phyloP scores from a whole-genome alignment of 2,329 filamentous ascomycete species.

The Aspergillus pseudonomiae region DNA sequence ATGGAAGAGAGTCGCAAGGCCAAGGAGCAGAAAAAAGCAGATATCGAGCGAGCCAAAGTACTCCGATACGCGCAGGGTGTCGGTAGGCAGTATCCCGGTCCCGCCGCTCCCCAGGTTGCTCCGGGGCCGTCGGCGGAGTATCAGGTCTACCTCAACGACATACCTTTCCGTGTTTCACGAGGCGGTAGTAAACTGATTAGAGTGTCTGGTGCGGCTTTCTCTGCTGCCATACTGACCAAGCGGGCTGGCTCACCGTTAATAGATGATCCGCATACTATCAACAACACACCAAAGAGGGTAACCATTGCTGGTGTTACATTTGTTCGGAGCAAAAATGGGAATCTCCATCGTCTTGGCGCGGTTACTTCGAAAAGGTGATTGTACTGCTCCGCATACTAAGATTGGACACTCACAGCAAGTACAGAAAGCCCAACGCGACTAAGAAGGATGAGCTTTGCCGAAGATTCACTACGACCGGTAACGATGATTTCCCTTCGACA shows the following conservation, averaged over 20 bases:
- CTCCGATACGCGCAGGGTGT: slow-evolving; percentile 42
- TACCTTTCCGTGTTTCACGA: slow-evolving; percentile 72
- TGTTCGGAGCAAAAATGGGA: slow-evolving; percentile 83
- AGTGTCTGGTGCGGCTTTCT: slow-evolving; percentile 63
- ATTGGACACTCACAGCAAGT: slow-evolving; percentile 22
- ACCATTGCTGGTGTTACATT: slow-evolving; percentile 78
- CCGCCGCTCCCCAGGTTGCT: slow-evolving; percentile 26
- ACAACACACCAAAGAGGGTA: slow-evolving; percentile 73
- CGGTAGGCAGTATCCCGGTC: slow-evolving; percentile 22
- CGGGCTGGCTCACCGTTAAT: slow-evolving; percentile 50
- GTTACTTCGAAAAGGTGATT: slow-evolving; percentile 73
- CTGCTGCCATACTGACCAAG: slow-evolving; percentile 10
- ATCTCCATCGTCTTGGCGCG: slow-evolving; percentile 76
- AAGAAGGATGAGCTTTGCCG: slow-evolving; percentile 76
- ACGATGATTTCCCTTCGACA: slow-evolving; percentile 39
- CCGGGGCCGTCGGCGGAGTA: slow-evolving; percentile 50
- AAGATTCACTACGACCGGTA: slow-evolving; percentile 61
- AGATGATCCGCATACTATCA: slow-evolving; percentile 63
- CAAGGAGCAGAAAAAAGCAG: slow-evolving; percentile 58
- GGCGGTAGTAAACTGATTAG: slow-evolving; percentile 83
- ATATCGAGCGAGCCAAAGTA: slow-evolving; percentile 52
- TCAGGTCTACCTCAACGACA: slow-evolving; percentile 70
- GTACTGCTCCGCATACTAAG: slow-evolving; percentile 39
- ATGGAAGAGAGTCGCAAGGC: slow-evolving; percentile 67
- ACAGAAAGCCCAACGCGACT: slow-evolving; percentile 49